Base-by-base conservation (phyloP, 176 grass and related monocot genomes). In the Oryza coarctata region DNA sequence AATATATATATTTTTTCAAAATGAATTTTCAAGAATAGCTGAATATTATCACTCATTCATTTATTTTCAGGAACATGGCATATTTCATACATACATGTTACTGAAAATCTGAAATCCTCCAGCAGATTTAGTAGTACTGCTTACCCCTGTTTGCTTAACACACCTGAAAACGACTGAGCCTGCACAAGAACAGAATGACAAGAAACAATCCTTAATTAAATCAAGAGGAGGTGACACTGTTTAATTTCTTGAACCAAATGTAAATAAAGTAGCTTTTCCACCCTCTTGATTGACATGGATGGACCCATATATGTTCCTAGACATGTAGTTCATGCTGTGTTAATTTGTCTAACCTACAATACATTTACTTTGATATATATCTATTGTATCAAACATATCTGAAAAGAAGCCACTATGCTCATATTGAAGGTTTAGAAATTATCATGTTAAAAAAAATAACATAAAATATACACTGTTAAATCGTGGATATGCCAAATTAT, bases 221-320 rank as follows among this genome's bases (percentile, higher is more conserved):
- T 22, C 8, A 72, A 72, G 40, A 29, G 70, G 39, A 72, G 3
- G 55, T 60, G 55, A 47, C 13, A 45, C 39, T 71, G 25, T 18
- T 44, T 6, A 55, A 55, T 55, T 44, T 17, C 38, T 44, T 3
- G 14, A 45, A 39, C 13, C 36, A 69, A 33, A 80, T 69, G 57
- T 25, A 7, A 18, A 50, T 35, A 36, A 49, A n/a, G 5, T 13
- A 30, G 62, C 9, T 52, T 52, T 36, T 68, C 30, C 43, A 52
- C 3, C 11, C 6, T 30, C 61, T 39, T 76, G 72, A 49, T 84
- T 85, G 65, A 40, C 36, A 71, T 76, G 63, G 72, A 63, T 76
- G 63, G 72, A 23, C 72, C 43, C 31, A 9, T 25, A n/a, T 18
- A 20, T 75, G 31, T 38, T 30, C 61, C 43, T 43, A 75, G 29